Evolutionary conservation across 306 rosid species (phyloP).

Genomic region (Corylus heterophylla): DNA sequence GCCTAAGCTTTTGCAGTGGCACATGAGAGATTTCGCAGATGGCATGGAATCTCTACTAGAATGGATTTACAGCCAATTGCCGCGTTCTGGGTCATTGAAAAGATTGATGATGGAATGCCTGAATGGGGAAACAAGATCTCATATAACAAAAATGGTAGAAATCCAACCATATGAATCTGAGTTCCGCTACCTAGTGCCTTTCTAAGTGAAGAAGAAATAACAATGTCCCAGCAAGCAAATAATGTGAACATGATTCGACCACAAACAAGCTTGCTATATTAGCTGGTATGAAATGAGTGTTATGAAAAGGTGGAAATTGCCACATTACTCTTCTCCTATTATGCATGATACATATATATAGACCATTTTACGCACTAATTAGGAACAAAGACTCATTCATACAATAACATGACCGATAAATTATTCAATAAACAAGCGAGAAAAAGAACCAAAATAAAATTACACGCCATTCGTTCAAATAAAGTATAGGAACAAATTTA

Average conservation of each 20-base stretch:
- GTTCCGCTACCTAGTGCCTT: conserved; percentile 73
- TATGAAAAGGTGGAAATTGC: no score
- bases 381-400: not conserved
- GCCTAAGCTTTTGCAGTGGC: conserved; percentile 89
- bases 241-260: not conserved
- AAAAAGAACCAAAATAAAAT: not conserved
- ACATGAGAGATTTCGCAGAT: conserved; percentile 80
- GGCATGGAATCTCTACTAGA: conserved; percentile 81
- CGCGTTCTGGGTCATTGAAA: conserved; percentile 68
- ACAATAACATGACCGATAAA: not conserved
- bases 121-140: conserved; percentile 55
- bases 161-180: conserved; percentile 70
- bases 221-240: not conserved
- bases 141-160: conserved; percentile 60
- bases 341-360: no score
- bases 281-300: no score
- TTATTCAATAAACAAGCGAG: not conserved
- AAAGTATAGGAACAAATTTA: not conserved
- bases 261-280: not conserved
- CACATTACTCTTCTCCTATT: no score
- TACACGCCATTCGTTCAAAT: not conserved
- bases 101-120: conserved; percentile 65
- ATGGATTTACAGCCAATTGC: conserved; percentile 92
- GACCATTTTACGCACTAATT: not conserved
- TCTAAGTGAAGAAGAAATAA: conserved; percentile 13